Conservation (phyloP, 2,329 filamentous ascomycete genomes). For the Ceratocystis cubensis region DNA sequence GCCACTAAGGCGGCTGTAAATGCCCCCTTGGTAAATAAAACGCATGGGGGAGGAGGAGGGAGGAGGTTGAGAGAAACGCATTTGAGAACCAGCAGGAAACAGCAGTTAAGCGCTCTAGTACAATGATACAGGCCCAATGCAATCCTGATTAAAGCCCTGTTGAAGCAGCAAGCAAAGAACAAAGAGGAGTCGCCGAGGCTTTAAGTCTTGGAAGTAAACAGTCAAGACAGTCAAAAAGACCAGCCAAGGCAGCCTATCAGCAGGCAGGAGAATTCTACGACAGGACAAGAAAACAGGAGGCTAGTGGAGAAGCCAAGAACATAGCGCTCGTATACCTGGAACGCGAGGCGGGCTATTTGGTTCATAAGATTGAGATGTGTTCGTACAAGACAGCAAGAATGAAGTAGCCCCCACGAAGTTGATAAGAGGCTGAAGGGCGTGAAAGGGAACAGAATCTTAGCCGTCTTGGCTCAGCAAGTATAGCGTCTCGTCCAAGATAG, state of each 20-base stretch:
- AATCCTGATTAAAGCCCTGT: neutral
- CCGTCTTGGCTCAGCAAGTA: neutral
- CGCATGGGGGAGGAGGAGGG: neutral
- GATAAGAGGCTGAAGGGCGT: neutral
- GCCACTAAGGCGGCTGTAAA: neutral
- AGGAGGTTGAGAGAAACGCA: neutral
- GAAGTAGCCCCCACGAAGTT: neutral
- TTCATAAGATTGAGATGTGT: slow-evolving; percentile 1
- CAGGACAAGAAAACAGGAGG: neutral
- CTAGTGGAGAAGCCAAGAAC: no score
- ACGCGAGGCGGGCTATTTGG: neutral
- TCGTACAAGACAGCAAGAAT: neutral
- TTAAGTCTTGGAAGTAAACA: neutral
- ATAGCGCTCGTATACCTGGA: neutral
- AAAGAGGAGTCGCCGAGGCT: neutral
- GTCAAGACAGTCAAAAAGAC: slow-evolving; percentile 1
- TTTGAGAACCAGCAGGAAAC: neutral
- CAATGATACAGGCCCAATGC: neutral
- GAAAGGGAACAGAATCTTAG: neutral
- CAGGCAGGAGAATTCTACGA: neutral
- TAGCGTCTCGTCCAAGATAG: neutral
- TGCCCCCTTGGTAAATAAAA: neutral
- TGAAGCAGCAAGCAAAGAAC: neutral
- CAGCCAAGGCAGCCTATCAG: neutral
- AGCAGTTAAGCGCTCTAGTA: neutral